Evolutionary conservation across 345 rosid genomes (phyloP).

Genomic region (Conringia planisiliqua): DNA sequence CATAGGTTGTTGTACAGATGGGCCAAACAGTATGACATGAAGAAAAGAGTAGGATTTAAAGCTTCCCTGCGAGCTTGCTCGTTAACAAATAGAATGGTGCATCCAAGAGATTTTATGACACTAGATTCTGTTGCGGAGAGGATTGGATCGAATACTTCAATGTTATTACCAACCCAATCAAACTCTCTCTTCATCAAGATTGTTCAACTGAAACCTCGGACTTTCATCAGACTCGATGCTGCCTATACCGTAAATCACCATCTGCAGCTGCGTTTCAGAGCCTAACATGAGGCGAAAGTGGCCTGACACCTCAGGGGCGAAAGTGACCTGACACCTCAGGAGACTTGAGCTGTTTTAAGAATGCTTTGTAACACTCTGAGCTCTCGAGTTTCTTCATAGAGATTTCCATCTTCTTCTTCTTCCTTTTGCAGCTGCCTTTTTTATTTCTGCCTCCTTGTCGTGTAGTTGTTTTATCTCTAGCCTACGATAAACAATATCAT

Average conservation of each 20-base stretch:
- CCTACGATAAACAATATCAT: background rate
- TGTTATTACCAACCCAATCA: conserved; percentile 56
- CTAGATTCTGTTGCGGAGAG: conserved; percentile 60
- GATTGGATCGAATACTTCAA: conserved; percentile 78
- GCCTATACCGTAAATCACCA: conserved; percentile 80
- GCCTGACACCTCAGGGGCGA: conserved; percentile 39
- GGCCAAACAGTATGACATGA: conserved; percentile 82
- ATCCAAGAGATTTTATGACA: conserved; percentile 60
- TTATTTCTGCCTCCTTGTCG: background rate
- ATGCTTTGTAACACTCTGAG: conserved; percentile 50
- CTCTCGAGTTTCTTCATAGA: conserved; percentile 48
- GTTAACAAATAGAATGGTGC: conserved; percentile 59
- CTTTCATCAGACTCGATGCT: conserved; percentile 73
- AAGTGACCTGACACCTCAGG: conserved; percentile 43
- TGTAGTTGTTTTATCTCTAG: background rate
- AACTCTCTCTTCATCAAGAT: conserved; percentile 66
- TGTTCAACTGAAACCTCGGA: conserved; percentile 65
- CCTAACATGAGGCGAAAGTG: conserved; percentile 53
- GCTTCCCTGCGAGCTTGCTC: conserved; percentile 71
- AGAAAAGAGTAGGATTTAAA: conserved; percentile 62
- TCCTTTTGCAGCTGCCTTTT: background rate
- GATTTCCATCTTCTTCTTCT: conserved; percentile 44
- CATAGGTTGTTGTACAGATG: conserved; percentile 68
- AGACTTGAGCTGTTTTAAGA: conserved; percentile 57
- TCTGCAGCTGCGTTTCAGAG: conserved; percentile 44